A percentile compares a stretch with the other conserved stretches of the same genome.
phyloP scores from a whole-genome alignment of 768 basidiomycete genomes.

The Leccinum disarticulatum region DNA sequence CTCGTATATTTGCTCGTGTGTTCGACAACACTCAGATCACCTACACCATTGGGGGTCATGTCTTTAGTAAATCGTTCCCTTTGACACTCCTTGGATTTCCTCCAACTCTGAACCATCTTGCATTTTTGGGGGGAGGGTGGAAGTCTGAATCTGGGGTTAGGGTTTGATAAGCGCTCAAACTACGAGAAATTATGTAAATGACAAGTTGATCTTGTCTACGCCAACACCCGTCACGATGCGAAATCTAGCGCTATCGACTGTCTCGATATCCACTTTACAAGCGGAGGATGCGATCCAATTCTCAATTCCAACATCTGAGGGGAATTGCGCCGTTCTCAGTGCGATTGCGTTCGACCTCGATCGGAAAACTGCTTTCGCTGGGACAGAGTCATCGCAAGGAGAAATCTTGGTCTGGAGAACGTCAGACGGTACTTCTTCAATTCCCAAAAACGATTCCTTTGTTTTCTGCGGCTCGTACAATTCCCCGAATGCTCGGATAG shows the following conservation, averaged over 20 bases:
- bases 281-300: slow-evolving; percentile 14
- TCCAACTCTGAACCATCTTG: too few species aligned
- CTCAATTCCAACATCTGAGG: slow-evolving; percentile 17
- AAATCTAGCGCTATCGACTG: slow-evolving; percentile 50
- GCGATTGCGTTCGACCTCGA: slow-evolving; percentile 62
- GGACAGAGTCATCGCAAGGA: slow-evolving; percentile 58
- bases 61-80: too few species aligned
- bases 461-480: slow-evolving; percentile 26
- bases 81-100: too few species aligned
- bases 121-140: too few species aligned
- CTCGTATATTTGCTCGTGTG: too few species aligned
- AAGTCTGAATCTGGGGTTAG: neutral
- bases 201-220: neutral
- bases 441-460: slow-evolving; percentile 9
- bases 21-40: too few species aligned
- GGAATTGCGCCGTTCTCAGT: slow-evolving; percentile 37
- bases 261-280: slow-evolving; percentile 17
- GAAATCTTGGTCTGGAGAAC: slow-evolving; percentile 60
- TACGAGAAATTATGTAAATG: neutral
- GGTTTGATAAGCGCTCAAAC: neutral
- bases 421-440: slow-evolving; percentile 14
- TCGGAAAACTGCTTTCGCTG: slow-evolving; percentile 56
- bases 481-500: slow-evolving; percentile 41
- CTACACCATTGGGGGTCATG: too few species aligned
- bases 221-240: slow-evolving; percentile 42